Evolutionary conservation across 257 asterid species (phyloP).

Genomic region (Petrea volubilis): DNA sequence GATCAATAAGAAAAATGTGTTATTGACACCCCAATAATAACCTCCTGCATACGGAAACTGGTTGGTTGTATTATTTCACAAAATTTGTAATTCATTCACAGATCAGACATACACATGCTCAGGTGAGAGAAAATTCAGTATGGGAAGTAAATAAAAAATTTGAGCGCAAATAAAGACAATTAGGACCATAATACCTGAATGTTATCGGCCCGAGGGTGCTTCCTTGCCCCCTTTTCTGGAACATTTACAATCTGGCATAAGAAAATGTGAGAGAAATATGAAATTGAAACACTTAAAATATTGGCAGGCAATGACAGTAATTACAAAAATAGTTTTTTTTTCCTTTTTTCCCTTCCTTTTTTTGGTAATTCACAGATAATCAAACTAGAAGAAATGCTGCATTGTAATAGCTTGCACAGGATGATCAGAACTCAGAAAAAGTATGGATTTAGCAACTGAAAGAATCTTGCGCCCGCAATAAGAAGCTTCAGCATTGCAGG

Average conservation of each 20-base stretch:
- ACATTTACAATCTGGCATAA: conserved; percentile 77
- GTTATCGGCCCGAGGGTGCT: conserved; percentile 88
- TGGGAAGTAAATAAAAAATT: conserved; percentile 12
- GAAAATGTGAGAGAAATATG: conserved; percentile 19
- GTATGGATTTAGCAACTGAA: neutral
- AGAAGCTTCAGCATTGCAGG: conserved; percentile 1
- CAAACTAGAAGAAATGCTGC: neutral
- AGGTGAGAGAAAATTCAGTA: conserved; percentile 8
- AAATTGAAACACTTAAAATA: conserved; percentile 4
- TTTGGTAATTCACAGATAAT: conserved; percentile 5
- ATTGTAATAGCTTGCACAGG: neutral
- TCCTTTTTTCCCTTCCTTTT: too few relatives aligned
- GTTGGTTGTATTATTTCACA: neutral
- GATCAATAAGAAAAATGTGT: neutral
- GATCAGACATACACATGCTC: conserved; percentile 14
- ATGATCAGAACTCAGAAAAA: neutral
- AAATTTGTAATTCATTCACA: neutral
- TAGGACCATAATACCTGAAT: conserved; percentile 63
- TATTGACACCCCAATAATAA: neutral
- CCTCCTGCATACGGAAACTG: neutral
- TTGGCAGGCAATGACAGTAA: neutral
- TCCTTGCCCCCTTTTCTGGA: conserved; percentile 96
- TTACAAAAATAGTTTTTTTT: neutral
- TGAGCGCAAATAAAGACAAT: conserved; percentile 16
- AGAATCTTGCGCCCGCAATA: neutral